These are phyloP conservation scores for Nakaseomyces sp. DNA, from an alignment of 1,139 yeast species.

Conservation along the genomic window DNA sequence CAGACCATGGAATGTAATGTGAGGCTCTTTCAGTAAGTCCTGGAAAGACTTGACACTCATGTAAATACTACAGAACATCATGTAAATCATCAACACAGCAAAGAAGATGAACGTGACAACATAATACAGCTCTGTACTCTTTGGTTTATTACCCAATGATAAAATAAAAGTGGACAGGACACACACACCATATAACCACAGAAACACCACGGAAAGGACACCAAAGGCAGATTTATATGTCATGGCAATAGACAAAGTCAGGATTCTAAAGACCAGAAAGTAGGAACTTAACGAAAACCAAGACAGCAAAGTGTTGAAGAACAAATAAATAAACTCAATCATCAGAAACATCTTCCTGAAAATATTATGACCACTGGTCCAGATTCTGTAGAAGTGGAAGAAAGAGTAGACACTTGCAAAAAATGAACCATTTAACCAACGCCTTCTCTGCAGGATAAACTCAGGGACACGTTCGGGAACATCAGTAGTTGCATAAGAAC, in stretches of 20 bases:
- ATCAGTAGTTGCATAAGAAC: slow-evolving; percentile 91
- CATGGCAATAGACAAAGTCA: slow-evolving; percentile 60
- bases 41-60: slow-evolving; percentile 69
- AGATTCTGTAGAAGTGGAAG: slow-evolving; percentile 61
- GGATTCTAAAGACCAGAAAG: slow-evolving; percentile 69
- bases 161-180: slow-evolving; percentile 85
- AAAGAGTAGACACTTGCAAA: slow-evolving; percentile 88
- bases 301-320: slow-evolving; percentile 55
- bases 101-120: slow-evolving; percentile 78
- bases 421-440: slow-evolving; percentile 95
- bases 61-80: slow-evolving; percentile 81
- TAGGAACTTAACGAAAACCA: slow-evolving; percentile 81
- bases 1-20: slow-evolving; percentile 32
- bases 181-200: slow-evolving; percentile 85
- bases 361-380: slow-evolving; percentile 68
- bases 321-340: slow-evolving; percentile 70
- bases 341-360: slow-evolving; percentile 64
- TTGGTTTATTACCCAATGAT: slow-evolving; percentile 90
- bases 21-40: slow-evolving; percentile 26
- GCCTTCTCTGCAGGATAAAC: slow-evolving; percentile 81
- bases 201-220: slow-evolving; percentile 65
- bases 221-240: slow-evolving; percentile 58
- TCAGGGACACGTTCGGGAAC: slow-evolving; percentile 85
- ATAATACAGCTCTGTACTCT: slow-evolving; percentile 79
- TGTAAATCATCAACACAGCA: slow-evolving; percentile 84